A percentile compares a stretch with the other conserved stretches of the same genome.
Conservation (phyloP, 2,329 filamentous ascomycete species). For the Calonectria pteridis region DNA sequence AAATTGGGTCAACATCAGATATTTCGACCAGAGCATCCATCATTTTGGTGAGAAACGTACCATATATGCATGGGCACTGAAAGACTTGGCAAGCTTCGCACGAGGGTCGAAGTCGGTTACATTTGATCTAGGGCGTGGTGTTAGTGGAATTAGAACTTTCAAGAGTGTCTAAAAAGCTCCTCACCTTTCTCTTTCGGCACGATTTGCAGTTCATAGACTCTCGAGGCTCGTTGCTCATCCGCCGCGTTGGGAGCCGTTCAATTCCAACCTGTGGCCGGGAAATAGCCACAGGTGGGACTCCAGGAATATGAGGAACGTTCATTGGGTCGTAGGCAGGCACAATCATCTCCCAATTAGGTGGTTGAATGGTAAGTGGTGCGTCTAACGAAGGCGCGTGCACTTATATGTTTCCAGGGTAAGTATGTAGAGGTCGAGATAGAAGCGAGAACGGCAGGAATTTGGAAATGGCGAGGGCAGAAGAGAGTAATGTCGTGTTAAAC, state of each 20-base stretch:
- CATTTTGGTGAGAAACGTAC: constrained; percentile 60
- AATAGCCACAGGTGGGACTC: constrained; percentile 67
- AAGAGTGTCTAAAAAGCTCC: constrained; percentile 26
- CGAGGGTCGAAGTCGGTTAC: constrained; percentile 84
- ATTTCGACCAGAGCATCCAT: background rate
- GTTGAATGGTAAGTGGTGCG: constrained; percentile 8
- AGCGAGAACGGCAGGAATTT: background rate
- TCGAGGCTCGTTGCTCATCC: constrained; percentile 79
- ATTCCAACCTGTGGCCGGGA: constrained; percentile 84
- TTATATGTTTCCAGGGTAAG: background rate
- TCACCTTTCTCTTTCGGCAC: constrained; percentile 90
- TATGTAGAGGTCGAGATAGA: background rate
- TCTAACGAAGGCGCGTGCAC: background rate
- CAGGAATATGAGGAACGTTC: constrained; percentile 57
- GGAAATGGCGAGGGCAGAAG: background rate
- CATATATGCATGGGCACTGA: constrained; percentile 89
- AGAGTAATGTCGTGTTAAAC: background rate
- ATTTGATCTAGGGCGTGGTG: constrained; percentile 79
- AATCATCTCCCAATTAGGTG: constrained; percentile 50
- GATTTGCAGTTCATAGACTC: constrained; percentile 98
- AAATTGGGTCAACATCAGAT: background rate
- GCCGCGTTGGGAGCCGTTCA: constrained; percentile 79
- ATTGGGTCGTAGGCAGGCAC: constrained; percentile 56
- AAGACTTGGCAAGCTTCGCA: constrained; percentile 93
- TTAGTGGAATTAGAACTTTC: constrained; percentile 22